Evolutionary conservation across 2,329 filamentous ascomycete species (phyloP), one percentile per base, ranked within the genome.

Genomic region (Hypoxylon sp.): DNA sequence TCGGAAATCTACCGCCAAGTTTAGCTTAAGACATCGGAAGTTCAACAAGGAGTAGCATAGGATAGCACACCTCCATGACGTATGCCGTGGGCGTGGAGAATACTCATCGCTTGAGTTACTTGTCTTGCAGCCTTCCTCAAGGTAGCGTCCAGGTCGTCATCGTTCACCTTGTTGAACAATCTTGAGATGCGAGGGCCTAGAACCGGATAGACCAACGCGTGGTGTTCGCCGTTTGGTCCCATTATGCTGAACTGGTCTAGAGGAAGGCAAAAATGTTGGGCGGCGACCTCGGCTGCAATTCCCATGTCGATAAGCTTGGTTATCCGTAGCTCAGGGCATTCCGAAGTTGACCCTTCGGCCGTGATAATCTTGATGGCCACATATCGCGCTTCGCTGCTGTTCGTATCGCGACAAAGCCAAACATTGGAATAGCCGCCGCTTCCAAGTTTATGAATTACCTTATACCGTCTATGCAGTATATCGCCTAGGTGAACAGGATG

Each of bases 401-500:
- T 46, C 2, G 35, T 37, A 31, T 67, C 61, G 4, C 61, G 31
- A 38, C 71, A 76, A 48, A 80, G 73, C 78, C 77, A 81, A 21
- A 79, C 74, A 4, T 77, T 80, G 2, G 74, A 73, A 64, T 67
- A 76, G 11, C 73, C 72, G 26, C 78, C 77, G 57, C 68, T 74
- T 55, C 78, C 77, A 41, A 79, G 62, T 62, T 80, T 80, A 41
- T 77, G 70, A 37, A 75, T 60, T 27, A 79, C 64, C 24, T 70
- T 67, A 58, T 80, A 81, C 13, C 73, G 71, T 13, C 66, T 70
- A 51, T 72, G 56, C 17, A 75, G 58, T 46, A 78, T 73, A 43
- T 80, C 74, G 17, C 75, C 76, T 5, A 80, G 64, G 24, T 69
- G 70, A 5, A 77, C 68, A 8, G 78, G 78, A 64, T 80, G 75